These are phyloP conservation scores for Marchantia polymorpha DNA, from an alignment of 225 moss, liverwort and hornwort species.

Conservation along the genomic window DNA sequence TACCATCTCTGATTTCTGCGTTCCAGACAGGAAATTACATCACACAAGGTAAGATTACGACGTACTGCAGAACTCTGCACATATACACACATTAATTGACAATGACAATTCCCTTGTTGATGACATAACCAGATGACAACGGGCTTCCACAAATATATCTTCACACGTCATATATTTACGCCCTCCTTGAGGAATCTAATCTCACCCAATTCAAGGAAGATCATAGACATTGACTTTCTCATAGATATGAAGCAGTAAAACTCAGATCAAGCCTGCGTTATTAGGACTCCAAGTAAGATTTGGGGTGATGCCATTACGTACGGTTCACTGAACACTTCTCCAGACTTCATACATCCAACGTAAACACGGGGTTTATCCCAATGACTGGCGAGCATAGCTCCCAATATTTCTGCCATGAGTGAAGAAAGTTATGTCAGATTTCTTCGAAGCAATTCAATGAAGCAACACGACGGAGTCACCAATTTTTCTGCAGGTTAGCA, in stretches of 20 bases:
- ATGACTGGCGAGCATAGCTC: conserved; percentile 50
- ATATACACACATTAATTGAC: no score
- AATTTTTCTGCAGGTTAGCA: not conserved
- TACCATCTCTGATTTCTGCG: conserved; percentile 68
- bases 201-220: no score
- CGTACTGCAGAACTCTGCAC: no score
- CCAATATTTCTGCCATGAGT: conserved; percentile 50
- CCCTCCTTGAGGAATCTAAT: no score
- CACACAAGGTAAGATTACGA: not conserved
- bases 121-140: no score
- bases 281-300: not conserved
- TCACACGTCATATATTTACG: no score
- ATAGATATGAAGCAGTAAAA: no score
- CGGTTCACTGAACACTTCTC: conserved; percentile 63
- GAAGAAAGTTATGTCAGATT: not conserved
- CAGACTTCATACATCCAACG: conserved; percentile 73
- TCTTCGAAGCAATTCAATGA: not conserved
- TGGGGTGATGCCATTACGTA: conserved; percentile 32
- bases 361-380: conserved; percentile 66
- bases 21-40: not conserved
- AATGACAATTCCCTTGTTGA: no score
- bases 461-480: no score
- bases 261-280: not conserved
- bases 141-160: no score
- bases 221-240: no score